phyloP scores from a whole-genome alignment of 2,329 filamentous ascomycete species.

The Aspergillus carbonarius region DNA sequence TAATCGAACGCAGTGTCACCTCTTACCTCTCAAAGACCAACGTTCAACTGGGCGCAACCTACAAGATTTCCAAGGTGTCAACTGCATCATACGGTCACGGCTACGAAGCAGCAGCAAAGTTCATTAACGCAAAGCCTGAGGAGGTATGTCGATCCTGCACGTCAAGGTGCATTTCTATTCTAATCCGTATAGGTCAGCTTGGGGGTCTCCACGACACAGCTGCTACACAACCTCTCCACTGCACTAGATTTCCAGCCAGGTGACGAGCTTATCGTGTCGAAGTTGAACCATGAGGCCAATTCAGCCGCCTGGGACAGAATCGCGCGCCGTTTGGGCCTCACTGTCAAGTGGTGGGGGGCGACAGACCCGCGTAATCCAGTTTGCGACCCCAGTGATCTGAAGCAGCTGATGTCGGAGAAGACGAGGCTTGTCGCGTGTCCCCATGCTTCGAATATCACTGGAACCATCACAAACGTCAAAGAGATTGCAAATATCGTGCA shows the following conservation, averaged over 20 bases:
- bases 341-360: slow-evolving; percentile 69
- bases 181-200: slow-evolving; percentile 39
- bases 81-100: slow-evolving; percentile 61
- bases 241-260: slow-evolving; percentile 55
- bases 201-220: slow-evolving; percentile 72
- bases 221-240: slow-evolving; percentile 68
- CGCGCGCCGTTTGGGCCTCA: slow-evolving; percentile 59
- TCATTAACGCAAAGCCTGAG: slow-evolving; percentile 65
- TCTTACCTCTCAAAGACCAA: slow-evolving; percentile 68
- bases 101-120: slow-evolving; percentile 64
- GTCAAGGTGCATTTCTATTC: neutral
- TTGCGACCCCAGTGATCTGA: slow-evolving; percentile 58
- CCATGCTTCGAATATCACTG: slow-evolving; percentile 71
- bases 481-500: slow-evolving; percentile 40
- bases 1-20: slow-evolving; percentile 51
- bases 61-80: slow-evolving; percentile 59
- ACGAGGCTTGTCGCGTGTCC: slow-evolving; percentile 72
- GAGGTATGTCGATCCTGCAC: slow-evolving; percentile 52
- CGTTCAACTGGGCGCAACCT: slow-evolving; percentile 73
- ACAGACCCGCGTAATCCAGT: slow-evolving; percentile 54
- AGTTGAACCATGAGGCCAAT: slow-evolving; percentile 76
- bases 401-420: slow-evolving; percentile 58
- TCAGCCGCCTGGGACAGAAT: slow-evolving; percentile 71
- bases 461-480: slow-evolving; percentile 59
- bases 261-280: slow-evolving; percentile 69